Base-by-base conservation (phyloP, 2,329 filamentous ascomycete genomes). In the Ceratocystiopsis brevicomis region DNA sequence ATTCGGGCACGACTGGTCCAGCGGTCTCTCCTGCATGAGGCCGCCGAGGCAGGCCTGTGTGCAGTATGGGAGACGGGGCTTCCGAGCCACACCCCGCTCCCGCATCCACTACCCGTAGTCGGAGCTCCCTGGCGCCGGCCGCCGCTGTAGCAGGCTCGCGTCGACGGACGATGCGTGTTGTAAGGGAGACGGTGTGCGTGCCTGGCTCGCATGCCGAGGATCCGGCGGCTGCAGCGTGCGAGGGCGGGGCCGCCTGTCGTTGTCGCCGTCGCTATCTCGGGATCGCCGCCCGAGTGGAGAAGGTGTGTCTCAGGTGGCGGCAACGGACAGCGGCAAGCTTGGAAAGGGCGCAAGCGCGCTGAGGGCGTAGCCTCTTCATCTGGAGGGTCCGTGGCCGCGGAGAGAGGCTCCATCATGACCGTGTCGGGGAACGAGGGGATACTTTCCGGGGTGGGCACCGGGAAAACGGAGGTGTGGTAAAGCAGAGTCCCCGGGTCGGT, bases 11-110 rank as follows among this genome's bases (percentile, higher is more conserved):
- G 6, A 1, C 10, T 6, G 14, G 16, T 40, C 42, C n/a, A 44
- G 42, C 33, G 19, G 13, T 1, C 37, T 18, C 9, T 19, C 42
- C n/a, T 16, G 42, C 18, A 34, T 38, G 8, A 44, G 42, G 4
- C 42, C 38, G 4, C 25, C 32, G 3, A 44, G 33, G n/a, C 42
- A 44, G 16, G 42, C 42, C 33, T 44, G 42, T 16, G 42, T 44
- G 34, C 42, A 44, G 32, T 37, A 44, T 6, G 34, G 25, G 2
- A 21, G 35, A 4, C 14, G 15, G 11, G 36, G 36, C 36, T 38
- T 38, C 3, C 21, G 38, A 3, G 15, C 38, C 18, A 17, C 17
- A 18, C 13, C 12, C 13, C 37, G 17, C 14, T 12, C 12, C 37
- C 37, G 37, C 21, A 30, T 38, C 17, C 12, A 13, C 37, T 38